Conservation (phyloP, 1,139 yeast genomes). For the Saccharomycopsis hybrid region DNA sequence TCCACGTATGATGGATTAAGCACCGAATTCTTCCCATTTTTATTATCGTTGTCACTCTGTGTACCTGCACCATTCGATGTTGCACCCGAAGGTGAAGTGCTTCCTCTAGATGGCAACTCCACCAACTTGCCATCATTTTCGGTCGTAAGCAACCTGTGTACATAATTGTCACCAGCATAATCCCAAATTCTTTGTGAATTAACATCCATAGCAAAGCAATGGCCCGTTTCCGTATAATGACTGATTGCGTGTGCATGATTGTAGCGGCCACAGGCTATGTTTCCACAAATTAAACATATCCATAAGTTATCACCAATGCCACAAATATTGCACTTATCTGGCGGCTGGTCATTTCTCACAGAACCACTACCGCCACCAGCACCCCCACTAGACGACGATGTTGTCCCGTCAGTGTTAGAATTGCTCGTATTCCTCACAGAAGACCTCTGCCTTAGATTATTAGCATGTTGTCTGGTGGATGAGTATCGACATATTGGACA, state of each 20-base stretch:
- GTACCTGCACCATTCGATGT: conserved; percentile 7
- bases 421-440: not conserved
- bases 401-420: too few species aligned
- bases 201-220: conserved; percentile 89
- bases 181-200: conserved; percentile 91
- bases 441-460: not conserved
- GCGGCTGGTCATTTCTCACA: too few species aligned
- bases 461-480: conserved; percentile 27
- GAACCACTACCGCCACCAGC: conserved; percentile 14
- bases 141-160: conserved; percentile 78
- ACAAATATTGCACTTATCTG: conserved; percentile 44
- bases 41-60: conserved; percentile 14
- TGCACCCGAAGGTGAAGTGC: conserved; percentile 22
- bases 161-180: conserved; percentile 87
- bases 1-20: conserved; percentile 46
- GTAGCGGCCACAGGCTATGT: conserved; percentile 86
- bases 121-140: conserved; percentile 82
- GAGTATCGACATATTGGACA: conserved; percentile 92
- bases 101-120: conserved; percentile 42
- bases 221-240: conserved; percentile 73
- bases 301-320: conserved; percentile 66
- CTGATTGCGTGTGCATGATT: conserved; percentile 81
- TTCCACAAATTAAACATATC: conserved; percentile 89
- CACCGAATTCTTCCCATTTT: conserved; percentile 4
- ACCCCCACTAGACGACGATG: conserved; percentile 15